phyloP scores from a whole-genome alignment of 1,139 yeast species.

The Pichia sp. region DNA sequence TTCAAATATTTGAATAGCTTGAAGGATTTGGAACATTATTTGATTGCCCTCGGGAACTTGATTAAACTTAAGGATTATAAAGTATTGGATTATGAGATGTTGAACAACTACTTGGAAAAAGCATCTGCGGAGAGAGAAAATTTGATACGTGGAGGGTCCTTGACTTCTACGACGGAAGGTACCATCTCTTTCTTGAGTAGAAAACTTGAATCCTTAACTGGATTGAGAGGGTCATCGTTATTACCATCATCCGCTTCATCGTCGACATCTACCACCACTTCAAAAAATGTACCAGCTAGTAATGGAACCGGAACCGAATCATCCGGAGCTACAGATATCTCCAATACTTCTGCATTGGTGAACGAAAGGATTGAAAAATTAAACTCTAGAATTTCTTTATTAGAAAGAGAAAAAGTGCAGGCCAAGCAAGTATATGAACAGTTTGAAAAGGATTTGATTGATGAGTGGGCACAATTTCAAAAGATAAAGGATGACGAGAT shows the following conservation, averaged over 20 bases:
- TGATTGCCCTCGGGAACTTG: conserved; percentile 67
- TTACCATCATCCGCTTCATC: conserved; percentile 9
- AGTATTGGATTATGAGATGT: conserved; percentile 83
- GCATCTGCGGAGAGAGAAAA: conserved; percentile 63
- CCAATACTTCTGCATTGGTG: conserved; percentile 34
- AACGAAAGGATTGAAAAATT: conserved; percentile 54
- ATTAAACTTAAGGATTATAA: conserved; percentile 87
- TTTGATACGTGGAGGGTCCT: conserved; percentile 49
- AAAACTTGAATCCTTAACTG: conserved; percentile 32
- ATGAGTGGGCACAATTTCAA: conserved; percentile 82
- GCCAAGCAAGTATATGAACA: conserved; percentile 49
- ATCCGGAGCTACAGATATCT: background rate
- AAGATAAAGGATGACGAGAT: conserved; percentile 74
- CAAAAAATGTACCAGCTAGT: conserved; percentile 33
- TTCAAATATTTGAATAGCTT: conserved; percentile 77
- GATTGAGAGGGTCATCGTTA: conserved; percentile 20
- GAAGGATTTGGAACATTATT: conserved; percentile 84
- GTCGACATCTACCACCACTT: background rate
- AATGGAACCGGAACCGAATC: conserved; percentile 28
- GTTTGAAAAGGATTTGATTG: conserved; percentile 58
- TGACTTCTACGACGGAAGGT: conserved; percentile 33
- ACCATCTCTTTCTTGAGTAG: conserved; percentile 31
- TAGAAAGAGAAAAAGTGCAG: conserved; percentile 29
- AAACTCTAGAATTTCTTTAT: conserved; percentile 26
- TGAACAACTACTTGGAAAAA: conserved; percentile 71